These are phyloP conservation scores for Schoenoplectus tabernaemontani DNA, from an alignment of 202 grass and related monocot genomes.

Conservation along the genomic window DNA sequence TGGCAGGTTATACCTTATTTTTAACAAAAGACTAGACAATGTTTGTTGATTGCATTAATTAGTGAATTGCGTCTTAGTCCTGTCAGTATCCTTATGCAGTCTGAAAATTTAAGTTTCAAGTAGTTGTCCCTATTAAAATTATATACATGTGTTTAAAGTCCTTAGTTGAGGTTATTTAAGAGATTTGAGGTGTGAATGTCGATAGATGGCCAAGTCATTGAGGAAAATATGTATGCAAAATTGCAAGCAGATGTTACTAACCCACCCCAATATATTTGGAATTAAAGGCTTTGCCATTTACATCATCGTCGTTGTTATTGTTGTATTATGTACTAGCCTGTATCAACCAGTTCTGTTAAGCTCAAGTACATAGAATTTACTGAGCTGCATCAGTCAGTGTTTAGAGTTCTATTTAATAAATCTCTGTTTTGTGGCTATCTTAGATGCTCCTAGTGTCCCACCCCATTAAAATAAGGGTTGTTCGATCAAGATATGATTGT, in stretches of 20 bases:
- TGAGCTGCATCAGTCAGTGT: neutral
- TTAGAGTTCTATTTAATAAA: neutral
- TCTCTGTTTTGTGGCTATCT: neutral
- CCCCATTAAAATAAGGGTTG: neutral
- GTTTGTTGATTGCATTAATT: neutral
- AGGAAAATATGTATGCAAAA: neutral
- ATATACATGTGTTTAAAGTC: neutral
- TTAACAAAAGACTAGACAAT: neutral
- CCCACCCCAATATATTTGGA: no score
- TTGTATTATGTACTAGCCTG: neutral
- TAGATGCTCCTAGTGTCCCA: neutral
- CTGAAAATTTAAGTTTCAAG: neutral
- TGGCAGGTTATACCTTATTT: conserved; percentile 49
- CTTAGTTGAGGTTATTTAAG: neutral
- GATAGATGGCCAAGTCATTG: neutral
- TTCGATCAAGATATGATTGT: neutral
- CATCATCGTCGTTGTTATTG: no score
- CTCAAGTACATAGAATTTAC: neutral
- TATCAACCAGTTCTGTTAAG: neutral
- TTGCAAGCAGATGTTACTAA: no score
- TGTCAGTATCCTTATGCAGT: neutral
- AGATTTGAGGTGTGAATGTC: neutral
- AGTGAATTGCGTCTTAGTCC: neutral
- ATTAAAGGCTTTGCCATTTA: no score
- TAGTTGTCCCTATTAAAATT: neutral